A percentile compares a stretch with the other conserved stretches of the same genome.
These are phyloP conservation scores for Globisporangium apiculatum DNA, from an alignment of 352 stramenopile genomes.

Conservation along the genomic window DNA sequence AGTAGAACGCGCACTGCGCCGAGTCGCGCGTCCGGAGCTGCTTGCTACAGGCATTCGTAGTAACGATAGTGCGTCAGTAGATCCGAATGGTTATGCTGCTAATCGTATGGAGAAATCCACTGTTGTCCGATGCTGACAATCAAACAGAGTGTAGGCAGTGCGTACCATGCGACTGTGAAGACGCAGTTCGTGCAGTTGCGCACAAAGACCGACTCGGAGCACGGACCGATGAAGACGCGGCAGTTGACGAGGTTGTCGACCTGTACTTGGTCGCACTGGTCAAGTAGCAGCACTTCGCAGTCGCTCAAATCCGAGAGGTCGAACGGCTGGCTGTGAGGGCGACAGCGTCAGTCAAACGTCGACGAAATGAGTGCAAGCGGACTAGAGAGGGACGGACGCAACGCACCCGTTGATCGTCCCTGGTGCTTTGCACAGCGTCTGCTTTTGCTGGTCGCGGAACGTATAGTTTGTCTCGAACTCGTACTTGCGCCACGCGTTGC, in stretches of 20 bases:
- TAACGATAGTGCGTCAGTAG: too few species aligned
- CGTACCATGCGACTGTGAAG: constrained; percentile 85
- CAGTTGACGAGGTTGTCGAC: constrained; percentile 87
- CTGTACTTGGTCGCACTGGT: constrained; percentile 88
- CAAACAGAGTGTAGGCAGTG: not conserved
- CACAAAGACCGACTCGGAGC: constrained; percentile 87
- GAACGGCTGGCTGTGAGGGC: constrained; percentile 64
- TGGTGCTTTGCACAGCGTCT: constrained; percentile 75
- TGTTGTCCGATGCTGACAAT: too few species aligned
- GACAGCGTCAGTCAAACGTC: too few species aligned
- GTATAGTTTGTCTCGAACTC: constrained; percentile 91
- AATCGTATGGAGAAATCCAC: too few species aligned
- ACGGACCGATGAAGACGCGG: constrained; percentile 74
- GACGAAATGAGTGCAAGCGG: not conserved
- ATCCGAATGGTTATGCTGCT: too few species aligned
- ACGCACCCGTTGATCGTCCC: constrained; percentile 66
- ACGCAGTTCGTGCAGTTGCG: constrained; percentile 87
- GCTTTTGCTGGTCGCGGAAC: constrained; percentile 78
- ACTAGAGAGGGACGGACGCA: not conserved
- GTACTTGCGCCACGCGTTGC: constrained; percentile 77
- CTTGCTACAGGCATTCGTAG: constrained; percentile 39
- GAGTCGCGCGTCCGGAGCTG: constrained; percentile 87
- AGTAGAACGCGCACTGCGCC: constrained; percentile 68
- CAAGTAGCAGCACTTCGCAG: constrained; percentile 80
- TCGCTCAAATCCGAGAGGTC: constrained; percentile 77